Conservation (phyloP, 148 eudicot genomes). For the Fallopia convolvulus region DNA sequence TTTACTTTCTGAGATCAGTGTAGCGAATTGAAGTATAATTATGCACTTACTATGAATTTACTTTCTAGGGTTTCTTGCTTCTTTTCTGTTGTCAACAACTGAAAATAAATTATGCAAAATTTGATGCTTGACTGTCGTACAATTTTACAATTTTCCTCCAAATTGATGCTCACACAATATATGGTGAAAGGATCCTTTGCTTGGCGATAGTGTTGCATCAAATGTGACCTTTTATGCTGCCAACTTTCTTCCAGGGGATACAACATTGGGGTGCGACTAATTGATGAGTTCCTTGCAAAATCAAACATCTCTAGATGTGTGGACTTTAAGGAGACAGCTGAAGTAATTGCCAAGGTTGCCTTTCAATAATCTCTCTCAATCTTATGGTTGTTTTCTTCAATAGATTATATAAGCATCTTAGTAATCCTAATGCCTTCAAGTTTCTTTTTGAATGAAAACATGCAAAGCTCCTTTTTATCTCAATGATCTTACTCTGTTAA, state of each 20-base stretch:
- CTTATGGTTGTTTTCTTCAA: background rate
- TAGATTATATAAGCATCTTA: background rate
- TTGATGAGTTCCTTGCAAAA: constrained; percentile 92
- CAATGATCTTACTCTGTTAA: background rate
- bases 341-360: constrained; percentile 90
- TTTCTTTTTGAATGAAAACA: background rate
- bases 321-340: constrained; percentile 95
- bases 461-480: background rate
- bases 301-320: constrained; percentile 92
- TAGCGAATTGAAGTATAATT: no score
- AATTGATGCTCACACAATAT: background rate
- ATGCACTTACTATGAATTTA: background rate
- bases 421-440: background rate
- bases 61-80: background rate
- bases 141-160: background rate
- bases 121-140: background rate
- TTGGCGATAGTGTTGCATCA: background rate
- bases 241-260: constrained; percentile 59
- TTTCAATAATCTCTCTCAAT: background rate
- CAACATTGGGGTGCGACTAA: constrained; percentile 81
- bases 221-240: background rate
- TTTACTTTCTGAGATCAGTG: background rate
- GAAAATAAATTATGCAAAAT: background rate
- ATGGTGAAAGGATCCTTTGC: background rate
- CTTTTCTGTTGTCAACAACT: background rate